Percentiles rank a stretch among this genome's conserved stretches.
Conservation (phyloP, 140 eudicot species). For the Bidens hawaiensis region DNA sequence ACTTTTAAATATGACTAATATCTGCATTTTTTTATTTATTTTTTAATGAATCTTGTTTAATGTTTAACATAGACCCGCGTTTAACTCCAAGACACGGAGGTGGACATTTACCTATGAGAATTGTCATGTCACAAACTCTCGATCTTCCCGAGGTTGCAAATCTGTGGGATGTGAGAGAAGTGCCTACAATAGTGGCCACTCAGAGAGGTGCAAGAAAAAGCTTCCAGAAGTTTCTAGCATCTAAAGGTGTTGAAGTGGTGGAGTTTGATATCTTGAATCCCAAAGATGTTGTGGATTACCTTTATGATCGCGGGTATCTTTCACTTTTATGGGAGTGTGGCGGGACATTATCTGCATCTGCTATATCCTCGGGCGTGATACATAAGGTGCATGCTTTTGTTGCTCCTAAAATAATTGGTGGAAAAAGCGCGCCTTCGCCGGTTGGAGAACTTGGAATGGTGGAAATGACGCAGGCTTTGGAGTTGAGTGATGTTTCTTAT, state of each 20-base stretch:
- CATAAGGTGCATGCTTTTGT: slow-evolving; percentile 98
- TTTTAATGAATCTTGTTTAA: slow-evolving; percentile 7
- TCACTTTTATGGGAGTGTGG: slow-evolving; percentile 98
- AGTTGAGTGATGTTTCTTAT: slow-evolving; percentile 72
- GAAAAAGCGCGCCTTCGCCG: slow-evolving; percentile 93
- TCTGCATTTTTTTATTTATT: slow-evolving; percentile 16
- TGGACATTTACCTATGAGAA: slow-evolving; percentile 73
- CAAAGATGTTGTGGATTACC: slow-evolving; percentile 70
- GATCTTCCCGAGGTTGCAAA: slow-evolving; percentile 91
- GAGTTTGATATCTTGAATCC: slow-evolving; percentile 87
- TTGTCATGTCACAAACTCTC: slow-evolving; percentile 90
- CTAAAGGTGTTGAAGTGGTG: slow-evolving; percentile 94
- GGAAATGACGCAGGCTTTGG: slow-evolving; percentile 97
- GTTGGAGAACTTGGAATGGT: slow-evolving; percentile 99
- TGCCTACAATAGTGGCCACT: slow-evolving; percentile 79
- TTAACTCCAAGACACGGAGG: slow-evolving; percentile 93
- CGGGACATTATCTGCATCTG: slow-evolving; percentile 89
- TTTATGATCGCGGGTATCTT: slow-evolving; percentile 91
- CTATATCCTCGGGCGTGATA: slow-evolving; percentile 87
- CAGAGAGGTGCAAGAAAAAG: slow-evolving; percentile 89
- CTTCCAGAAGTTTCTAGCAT: slow-evolving; percentile 91
- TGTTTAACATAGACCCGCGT: slow-evolving; percentile 63
- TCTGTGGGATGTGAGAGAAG: slow-evolving; percentile 87
- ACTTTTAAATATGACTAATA: slow-evolving; percentile 21
- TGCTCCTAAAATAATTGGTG: slow-evolving; percentile 98